These are phyloP conservation scores for Tulasnella sp. DNA, from an alignment of 768 basidiomycete species.

Conservation along the genomic window DNA sequence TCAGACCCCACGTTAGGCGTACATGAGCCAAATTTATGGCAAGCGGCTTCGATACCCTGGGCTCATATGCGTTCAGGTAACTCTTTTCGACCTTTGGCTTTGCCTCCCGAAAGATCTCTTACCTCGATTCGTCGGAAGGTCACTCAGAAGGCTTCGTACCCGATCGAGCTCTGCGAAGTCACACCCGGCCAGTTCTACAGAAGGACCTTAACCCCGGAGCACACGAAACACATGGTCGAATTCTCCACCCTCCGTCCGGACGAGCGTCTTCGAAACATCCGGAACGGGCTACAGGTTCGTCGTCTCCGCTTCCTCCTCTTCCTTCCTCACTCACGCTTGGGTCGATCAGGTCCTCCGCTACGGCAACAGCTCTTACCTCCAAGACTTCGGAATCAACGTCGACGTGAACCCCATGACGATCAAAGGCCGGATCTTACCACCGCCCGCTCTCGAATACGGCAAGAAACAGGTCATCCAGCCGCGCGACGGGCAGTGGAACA, in stretches of 20 bases:
- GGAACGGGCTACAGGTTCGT: constrained; percentile 39
- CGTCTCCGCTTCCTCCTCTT: not conserved
- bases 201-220: constrained; percentile 57
- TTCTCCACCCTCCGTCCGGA: constrained; percentile 56
- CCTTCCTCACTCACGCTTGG: constrained; percentile 34
- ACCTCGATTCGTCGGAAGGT: too few relatives aligned
- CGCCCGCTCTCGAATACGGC: constrained; percentile 61
- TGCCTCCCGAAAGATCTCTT: too few relatives aligned
- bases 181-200: constrained; percentile 57
- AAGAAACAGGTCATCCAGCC: constrained; percentile 40
- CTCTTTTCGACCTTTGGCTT: too few relatives aligned
- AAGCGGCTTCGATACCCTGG: constrained; percentile 44
- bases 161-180: constrained; percentile 55
- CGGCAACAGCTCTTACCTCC: constrained; percentile 63
- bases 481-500: constrained; percentile 65
- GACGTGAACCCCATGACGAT: constrained; percentile 41
- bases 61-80: constrained; percentile 56
- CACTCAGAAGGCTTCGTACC: constrained; percentile 38
- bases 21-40: constrained; percentile 8
- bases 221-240: constrained; percentile 46
- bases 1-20: not conserved
- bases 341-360: constrained; percentile 32
- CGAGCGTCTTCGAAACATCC: constrained; percentile 46
- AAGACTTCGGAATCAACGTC: constrained; percentile 61
- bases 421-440: constrained; percentile 47